phyloP scores from a whole-genome alignment of 75 land plant species.

The Cupressus sempervirens region DNA sequence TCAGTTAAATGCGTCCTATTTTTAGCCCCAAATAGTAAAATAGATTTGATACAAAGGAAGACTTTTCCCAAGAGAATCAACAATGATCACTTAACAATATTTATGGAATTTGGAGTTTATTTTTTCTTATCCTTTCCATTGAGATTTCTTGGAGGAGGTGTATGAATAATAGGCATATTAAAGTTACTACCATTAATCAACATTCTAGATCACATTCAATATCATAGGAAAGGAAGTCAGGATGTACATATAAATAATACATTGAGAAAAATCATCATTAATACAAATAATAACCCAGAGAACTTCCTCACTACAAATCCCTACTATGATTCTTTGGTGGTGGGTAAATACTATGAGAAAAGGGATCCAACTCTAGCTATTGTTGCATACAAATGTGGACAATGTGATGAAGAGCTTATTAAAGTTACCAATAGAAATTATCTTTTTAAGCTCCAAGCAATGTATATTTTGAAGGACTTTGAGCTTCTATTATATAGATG shows the following conservation, averaged over 20 bases:
- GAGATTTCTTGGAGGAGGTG: constrained; percentile 9
- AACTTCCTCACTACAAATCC: too few relatives aligned
- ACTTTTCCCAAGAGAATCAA: too few relatives aligned
- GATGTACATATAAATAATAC: constrained; percentile 99
- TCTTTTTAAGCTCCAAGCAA: constrained; percentile 91
- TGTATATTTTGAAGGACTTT: constrained; percentile 35
- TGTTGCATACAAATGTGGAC: constrained; percentile 97
- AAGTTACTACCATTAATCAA: neutral
- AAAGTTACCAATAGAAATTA: constrained; percentile 97
- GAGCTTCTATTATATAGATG: neutral
- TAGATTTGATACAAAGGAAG: too few relatives aligned
- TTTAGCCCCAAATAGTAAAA: too few relatives aligned
- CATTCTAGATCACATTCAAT: too few relatives aligned
- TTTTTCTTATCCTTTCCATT: constrained; percentile 26
- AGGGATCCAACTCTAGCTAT: constrained; percentile 99
- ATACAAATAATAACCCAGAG: constrained; percentile 96
- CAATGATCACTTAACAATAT: too few relatives aligned
- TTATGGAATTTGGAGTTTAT: too few relatives aligned
- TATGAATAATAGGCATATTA: neutral
- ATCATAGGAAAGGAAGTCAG: constrained; percentile 97
- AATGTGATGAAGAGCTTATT: constrained; percentile 97
- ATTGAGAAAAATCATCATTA: constrained; percentile 92
- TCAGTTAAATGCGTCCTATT: too few relatives aligned
- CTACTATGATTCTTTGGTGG: too few relatives aligned
- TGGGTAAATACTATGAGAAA: too few relatives aligned